Conservation (phyloP, 2,329 filamentous ascomycete species). For the Talaromyces funiculosus region DNA sequence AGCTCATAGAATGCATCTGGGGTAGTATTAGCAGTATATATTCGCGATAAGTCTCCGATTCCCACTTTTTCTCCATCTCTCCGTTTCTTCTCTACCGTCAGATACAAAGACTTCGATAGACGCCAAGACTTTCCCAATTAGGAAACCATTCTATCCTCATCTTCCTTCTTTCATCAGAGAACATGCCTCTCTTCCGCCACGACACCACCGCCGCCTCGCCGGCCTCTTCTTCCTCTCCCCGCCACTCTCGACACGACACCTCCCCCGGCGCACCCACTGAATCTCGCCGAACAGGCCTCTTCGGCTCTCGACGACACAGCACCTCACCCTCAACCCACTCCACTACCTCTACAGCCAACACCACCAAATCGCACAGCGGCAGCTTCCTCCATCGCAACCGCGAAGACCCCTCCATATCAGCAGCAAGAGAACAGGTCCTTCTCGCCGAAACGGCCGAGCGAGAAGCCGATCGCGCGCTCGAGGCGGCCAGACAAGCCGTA, state of each 20-base stretch:
- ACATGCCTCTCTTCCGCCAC: conserved; percentile 12
- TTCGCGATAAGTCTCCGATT: background rate
- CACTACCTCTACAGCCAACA: background rate
- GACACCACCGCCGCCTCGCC: background rate
- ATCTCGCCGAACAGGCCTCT: conserved; percentile 5
- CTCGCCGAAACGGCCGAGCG: conserved; percentile 58
- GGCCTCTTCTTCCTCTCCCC: background rate
- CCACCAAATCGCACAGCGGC: background rate
- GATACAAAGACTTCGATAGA: background rate
- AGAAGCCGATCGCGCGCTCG: conserved; percentile 60
- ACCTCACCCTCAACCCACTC: background rate
- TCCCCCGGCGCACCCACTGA: background rate
- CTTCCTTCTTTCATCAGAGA: background rate
- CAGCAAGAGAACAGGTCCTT: conserved; percentile 57
- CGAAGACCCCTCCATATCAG: conserved; percentile 58
- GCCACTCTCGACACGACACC: background rate
- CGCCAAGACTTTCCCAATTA: conserved; percentile 1
- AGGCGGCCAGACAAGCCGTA: conserved; percentile 54
- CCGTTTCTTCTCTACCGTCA: background rate
- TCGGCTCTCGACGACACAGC: background rate
- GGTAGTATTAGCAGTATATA: background rate
- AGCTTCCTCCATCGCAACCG: conserved; percentile 25
- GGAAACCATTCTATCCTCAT: background rate
- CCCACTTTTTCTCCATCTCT: background rate
- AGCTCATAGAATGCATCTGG: background rate